Evolutionary conservation across 192 early-diverging fungal species (phyloP).

Genomic region (Podila epigama): DNA sequence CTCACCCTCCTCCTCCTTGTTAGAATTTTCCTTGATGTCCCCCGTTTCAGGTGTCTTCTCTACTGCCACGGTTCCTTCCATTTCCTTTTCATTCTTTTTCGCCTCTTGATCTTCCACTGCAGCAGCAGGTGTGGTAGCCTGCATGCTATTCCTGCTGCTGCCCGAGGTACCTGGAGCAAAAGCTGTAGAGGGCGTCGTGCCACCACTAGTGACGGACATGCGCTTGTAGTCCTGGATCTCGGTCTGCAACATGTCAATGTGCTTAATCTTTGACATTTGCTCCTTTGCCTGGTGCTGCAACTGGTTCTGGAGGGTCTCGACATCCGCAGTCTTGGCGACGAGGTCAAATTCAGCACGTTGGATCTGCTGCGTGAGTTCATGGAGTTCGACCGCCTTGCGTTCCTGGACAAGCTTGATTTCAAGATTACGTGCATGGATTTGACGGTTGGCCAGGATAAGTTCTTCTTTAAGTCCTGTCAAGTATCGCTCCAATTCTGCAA

Average conservation of each 20-base stretch:
- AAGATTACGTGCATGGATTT: constrained; percentile 9
- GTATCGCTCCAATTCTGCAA: constrained; percentile 32
- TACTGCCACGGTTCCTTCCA: too few species aligned
- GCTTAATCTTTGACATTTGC: not conserved
- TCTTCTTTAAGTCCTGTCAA: constrained; percentile 38
- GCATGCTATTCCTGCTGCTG: too few species aligned
- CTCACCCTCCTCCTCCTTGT: too few species aligned
- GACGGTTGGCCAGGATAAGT: constrained; percentile 21
- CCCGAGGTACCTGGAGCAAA: too few species aligned
- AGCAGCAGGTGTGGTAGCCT: too few species aligned
- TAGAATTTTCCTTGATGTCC: too few species aligned
- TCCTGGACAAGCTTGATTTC: constrained; percentile 25
- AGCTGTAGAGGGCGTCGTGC: not conserved
- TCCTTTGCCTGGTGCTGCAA: not conserved
- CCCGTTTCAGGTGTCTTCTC: not conserved
- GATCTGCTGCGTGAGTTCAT: not conserved
- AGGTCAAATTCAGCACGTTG: constrained; percentile 18
- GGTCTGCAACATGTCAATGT: not conserved
- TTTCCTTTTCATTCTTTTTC: not conserved
- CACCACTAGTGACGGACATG: not conserved
- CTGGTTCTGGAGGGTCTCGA: not conserved
- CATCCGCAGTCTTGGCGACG: constrained; percentile 11
- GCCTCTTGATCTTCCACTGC: not conserved
- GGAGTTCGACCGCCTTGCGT: not conserved
- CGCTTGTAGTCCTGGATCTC: not conserved